Conservation (phyloP, 805 yeast species). For the Komagataella ulmi region DNA sequence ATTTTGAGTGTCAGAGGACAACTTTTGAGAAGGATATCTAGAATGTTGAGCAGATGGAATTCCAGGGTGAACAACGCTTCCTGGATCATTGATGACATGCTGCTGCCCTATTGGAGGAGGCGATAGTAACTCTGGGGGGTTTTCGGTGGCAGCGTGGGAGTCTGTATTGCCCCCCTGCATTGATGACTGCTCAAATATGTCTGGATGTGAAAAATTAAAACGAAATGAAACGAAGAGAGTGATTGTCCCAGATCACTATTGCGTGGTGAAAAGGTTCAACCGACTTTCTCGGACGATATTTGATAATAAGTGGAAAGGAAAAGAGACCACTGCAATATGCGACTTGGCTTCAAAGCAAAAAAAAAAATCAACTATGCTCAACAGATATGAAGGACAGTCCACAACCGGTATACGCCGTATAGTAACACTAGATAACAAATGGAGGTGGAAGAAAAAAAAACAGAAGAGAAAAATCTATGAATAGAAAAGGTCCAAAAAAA, state of each 20-base stretch:
- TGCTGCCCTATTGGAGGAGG: not conserved
- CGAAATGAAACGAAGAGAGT: not conserved
- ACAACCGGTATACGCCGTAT: not conserved
- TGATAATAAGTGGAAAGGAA: not conserved
- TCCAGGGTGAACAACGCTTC: not conserved
- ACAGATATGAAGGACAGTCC: not conserved
- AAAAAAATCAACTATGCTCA: no score
- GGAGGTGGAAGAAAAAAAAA: not conserved
- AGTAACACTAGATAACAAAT: not conserved
- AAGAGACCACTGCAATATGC: not conserved
- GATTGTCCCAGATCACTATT: not conserved
- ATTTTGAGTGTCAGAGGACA: not conserved
- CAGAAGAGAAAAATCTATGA: not conserved
- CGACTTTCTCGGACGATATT: not conserved
- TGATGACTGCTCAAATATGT: not conserved
- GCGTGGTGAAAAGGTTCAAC: not conserved
- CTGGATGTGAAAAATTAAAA: not conserved
- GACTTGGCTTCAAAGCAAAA: not conserved
- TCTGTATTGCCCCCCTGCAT: not conserved
- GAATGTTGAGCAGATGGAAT: not conserved
- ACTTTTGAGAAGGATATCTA: not conserved
- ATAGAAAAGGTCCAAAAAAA: not conserved
- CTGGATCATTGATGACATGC: not conserved
- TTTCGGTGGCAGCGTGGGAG: not conserved
- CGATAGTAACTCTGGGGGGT: not conserved